Evolutionary conservation across 352 stramenopile genomes (phyloP).

Genomic region (Globisporangium irregulare): DNA sequence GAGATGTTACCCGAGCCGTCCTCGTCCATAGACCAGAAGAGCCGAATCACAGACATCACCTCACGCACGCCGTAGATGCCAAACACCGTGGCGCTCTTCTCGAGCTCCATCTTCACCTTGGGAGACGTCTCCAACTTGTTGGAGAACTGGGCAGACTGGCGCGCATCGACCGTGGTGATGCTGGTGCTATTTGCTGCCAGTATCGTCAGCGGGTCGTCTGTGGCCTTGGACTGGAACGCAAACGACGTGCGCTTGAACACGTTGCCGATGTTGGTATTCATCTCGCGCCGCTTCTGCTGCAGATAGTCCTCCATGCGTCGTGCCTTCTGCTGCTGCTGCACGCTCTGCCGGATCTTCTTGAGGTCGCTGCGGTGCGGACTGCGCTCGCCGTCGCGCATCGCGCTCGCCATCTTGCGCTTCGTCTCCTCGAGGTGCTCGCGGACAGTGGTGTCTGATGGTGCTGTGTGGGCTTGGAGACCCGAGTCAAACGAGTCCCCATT

Average conservation of each 20-base stretch:
- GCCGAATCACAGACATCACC: constrained; percentile 71
- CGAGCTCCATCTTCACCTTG: constrained; percentile 18
- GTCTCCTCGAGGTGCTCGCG: constrained; percentile 44
- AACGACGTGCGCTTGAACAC: constrained; percentile 69
- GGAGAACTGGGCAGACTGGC: background rate
- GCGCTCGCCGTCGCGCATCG: constrained; percentile 37
- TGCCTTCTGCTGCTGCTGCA: constrained; percentile 42
- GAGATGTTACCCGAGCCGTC: constrained; percentile 60
- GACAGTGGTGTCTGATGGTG: constrained; percentile 6
- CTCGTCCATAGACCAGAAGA: constrained; percentile 75
- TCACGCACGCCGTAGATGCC: constrained; percentile 67
- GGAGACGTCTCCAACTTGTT: background rate
- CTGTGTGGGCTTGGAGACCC: background rate
- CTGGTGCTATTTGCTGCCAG: background rate
- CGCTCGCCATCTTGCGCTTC: constrained; percentile 43
- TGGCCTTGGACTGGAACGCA: constrained; percentile 27
- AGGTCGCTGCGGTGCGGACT: constrained; percentile 26
- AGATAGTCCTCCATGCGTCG: constrained; percentile 69
- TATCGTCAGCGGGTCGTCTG: constrained; percentile 11
- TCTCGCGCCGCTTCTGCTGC: constrained; percentile 63
- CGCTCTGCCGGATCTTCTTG: constrained; percentile 28
- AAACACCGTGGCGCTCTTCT: constrained; percentile 43
- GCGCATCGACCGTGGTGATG: background rate
- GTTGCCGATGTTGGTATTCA: constrained; percentile 65
- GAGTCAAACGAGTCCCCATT: constrained; percentile 9